These are phyloP conservation scores for Leptoxyphium fumago DNA, from an alignment of 2,329 filamentous ascomycete species.

Conservation along the genomic window DNA sequence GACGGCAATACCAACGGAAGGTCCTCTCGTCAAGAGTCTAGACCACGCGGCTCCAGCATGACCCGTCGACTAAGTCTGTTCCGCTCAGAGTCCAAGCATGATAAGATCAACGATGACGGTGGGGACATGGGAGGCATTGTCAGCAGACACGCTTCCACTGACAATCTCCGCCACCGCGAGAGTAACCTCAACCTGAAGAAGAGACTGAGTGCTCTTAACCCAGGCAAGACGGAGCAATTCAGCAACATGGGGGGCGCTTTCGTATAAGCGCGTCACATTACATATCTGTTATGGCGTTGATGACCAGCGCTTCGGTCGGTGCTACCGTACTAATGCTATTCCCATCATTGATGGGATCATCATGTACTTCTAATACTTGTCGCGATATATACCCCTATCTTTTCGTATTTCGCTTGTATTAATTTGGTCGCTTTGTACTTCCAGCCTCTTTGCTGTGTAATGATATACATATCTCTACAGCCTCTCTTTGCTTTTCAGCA, in stretches of 20 bases:
- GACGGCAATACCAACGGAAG: conserved; percentile 9
- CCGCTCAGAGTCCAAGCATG: conserved; percentile 3
- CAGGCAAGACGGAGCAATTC: conserved; percentile 50
- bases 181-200: conserved; percentile 52
- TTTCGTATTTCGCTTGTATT: too few species aligned
- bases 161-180: background rate
- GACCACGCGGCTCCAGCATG: conserved; percentile 10
- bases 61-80: conserved; percentile 15
- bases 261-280: background rate
- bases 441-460: too few species aligned
- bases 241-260: background rate
- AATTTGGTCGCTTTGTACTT: too few species aligned
- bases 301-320: too few species aligned
- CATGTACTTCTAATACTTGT: too few species aligned
- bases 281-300: too few species aligned
- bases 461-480: too few species aligned
- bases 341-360: too few species aligned
- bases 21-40: conserved; percentile 9
- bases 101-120: background rate
- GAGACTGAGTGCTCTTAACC: conserved; percentile 61
- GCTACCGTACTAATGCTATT: too few species aligned
- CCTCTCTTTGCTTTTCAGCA: too few species aligned
- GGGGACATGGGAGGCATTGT: background rate
- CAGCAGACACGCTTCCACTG: background rate
- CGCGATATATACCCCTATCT: too few species aligned